Conservation (phyloP, 1,284 basidiomycete species). For the Fistulinella cinereoalba region DNA sequence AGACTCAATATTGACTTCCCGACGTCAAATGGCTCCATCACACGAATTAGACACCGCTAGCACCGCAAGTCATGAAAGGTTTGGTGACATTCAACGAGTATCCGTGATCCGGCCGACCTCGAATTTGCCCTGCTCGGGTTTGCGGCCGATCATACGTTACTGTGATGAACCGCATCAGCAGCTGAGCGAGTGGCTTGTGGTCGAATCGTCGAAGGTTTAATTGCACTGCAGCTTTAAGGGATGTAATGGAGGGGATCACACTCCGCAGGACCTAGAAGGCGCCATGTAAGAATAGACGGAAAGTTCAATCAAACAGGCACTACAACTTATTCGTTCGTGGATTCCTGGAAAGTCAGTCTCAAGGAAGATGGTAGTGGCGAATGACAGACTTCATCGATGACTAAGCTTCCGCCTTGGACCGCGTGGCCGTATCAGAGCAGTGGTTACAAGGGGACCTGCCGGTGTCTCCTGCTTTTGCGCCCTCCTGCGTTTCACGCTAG, state of each 20-base stretch:
- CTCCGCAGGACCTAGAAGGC: conserved; percentile 5
- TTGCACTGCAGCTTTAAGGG: conserved; percentile 5
- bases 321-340: not conserved
- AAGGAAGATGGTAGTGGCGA: conserved; percentile 8
- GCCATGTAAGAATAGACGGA: conserved; percentile 1
- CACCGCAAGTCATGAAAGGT: conserved; percentile 2
- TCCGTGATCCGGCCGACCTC: conserved; percentile 22
- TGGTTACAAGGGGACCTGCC: no score
- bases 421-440: no score
- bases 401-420: no score
- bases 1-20: conserved; percentile 8
- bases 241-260: conserved; percentile 8
- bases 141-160: no score
- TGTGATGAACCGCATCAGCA: no score
- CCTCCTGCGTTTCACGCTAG: not conserved
- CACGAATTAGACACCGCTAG: not conserved
- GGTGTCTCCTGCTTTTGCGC: no score
- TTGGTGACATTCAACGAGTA: not conserved
- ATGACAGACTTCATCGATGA: conserved; percentile 9
- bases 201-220: not conserved
- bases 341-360: conserved; percentile 19
- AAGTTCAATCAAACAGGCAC: conserved; percentile 1
- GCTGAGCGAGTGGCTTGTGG: conserved; percentile 1
- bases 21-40: not conserved
- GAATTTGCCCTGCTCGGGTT: no score